These are phyloP conservation scores for Skeletonema costatum DNA, from an alignment of 108 stramenopile genomes.

Conservation along the genomic window DNA sequence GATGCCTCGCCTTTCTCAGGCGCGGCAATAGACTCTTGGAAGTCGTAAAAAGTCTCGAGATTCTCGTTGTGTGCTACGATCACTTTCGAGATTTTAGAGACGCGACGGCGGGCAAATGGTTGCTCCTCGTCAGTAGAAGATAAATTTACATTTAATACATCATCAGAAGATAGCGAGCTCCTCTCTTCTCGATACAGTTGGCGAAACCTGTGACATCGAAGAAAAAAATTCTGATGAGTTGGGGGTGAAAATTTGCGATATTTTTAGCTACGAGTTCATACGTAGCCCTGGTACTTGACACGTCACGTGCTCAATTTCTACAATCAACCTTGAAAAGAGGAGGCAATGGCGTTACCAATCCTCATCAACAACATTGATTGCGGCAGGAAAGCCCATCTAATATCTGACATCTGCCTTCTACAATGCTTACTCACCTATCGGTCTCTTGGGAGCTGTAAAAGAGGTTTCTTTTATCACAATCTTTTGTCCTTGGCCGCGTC, in stretches of 20 bases:
- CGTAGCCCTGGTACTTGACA: neutral
- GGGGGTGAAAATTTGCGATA: neutral
- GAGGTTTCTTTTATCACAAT: slow-evolving; percentile 37
- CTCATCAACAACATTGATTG: neutral
- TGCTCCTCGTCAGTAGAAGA: slow-evolving; percentile 29
- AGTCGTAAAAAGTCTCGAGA: slow-evolving; percentile 76
- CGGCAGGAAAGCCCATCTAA: neutral
- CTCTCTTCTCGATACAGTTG: slow-evolving; percentile 82
- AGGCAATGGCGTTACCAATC: neutral
- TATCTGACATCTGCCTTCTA: neutral
- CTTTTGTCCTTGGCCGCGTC: slow-evolving; percentile 64
- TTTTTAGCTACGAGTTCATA: neutral
- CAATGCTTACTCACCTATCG: slow-evolving; percentile 53
- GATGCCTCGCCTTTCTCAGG: slow-evolving; percentile 18
- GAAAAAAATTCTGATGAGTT: neutral
- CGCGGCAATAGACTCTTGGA: slow-evolving; percentile 13
- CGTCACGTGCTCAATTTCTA: neutral
- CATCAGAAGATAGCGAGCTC: slow-evolving; percentile 39
- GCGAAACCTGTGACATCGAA: slow-evolving; percentile 56
- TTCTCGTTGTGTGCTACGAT: slow-evolving; percentile 80
- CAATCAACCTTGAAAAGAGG: neutral
- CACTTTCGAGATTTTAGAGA: slow-evolving; percentile 84
- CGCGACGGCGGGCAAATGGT: slow-evolving; percentile 54
- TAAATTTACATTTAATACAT: slow-evolving; percentile 50
- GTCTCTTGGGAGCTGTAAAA: slow-evolving; percentile 81